A percentile compares a stretch with the other conserved stretches of the same genome.
Conservation (phyloP, 805 yeast species). For the Suhomyces vadensis region DNA sequence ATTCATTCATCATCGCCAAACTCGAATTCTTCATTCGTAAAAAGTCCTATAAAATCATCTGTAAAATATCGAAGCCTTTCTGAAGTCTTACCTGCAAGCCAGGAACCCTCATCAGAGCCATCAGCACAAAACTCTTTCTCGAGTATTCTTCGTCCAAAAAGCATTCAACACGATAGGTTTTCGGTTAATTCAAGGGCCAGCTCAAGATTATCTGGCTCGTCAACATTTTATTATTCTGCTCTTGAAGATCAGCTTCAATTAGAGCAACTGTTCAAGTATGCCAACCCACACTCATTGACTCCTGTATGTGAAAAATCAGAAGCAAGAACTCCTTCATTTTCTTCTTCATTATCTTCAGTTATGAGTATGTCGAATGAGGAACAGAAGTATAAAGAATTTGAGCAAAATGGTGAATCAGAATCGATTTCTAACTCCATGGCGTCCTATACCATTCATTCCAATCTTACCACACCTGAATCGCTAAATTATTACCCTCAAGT, state of each 20-base stretch:
- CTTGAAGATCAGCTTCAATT: background rate
- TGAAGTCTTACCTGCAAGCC: background rate
- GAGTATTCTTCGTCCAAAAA: conserved; percentile 2
- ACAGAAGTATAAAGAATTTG: background rate
- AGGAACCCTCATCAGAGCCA: background rate
- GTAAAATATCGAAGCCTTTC: background rate
- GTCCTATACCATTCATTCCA: conserved; percentile 10
- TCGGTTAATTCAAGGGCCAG: background rate
- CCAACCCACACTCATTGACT: background rate
- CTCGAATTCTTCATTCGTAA: background rate
- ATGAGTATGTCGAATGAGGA: conserved; percentile 18
- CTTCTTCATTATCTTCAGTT: conserved; percentile 21
- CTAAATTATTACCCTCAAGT: background rate
- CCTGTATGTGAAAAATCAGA: conserved; percentile 4
- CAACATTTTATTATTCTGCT: conserved; percentile 1
- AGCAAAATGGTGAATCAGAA: background rate
- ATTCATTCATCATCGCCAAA: too few species aligned
- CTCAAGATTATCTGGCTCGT: conserved; percentile 3
- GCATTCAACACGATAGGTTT: background rate
- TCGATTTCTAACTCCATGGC: conserved; percentile 1
- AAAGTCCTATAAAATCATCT: background rate
- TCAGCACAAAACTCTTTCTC: conserved; percentile 2
- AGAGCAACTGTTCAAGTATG: background rate
- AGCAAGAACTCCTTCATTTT: conserved; percentile 8
- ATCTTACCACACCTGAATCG: conserved; percentile 18